Percentiles rank a stretch among this genome's conserved stretches.
Conservation (phyloP, 1,139 yeast species). For the Arxiozyma telluris region DNA sequence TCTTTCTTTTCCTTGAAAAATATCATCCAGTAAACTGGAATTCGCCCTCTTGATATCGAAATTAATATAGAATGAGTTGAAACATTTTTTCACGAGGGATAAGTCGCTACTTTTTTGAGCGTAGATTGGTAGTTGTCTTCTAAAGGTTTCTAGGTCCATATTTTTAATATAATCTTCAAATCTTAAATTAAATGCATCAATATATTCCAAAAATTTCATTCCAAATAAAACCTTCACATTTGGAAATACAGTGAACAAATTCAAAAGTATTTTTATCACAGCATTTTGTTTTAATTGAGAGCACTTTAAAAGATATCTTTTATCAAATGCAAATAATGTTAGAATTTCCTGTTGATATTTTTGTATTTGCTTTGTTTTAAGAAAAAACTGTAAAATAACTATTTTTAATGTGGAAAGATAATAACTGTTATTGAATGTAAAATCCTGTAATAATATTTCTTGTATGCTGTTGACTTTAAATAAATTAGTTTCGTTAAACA, state of each 20-base stretch:
- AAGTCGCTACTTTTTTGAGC: neutral
- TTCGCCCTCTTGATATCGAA: neutral
- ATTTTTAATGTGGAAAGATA: slow-evolving; percentile 26
- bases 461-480: slow-evolving; percentile 10
- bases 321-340: slow-evolving; percentile 21
- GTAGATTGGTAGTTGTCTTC: slow-evolving; percentile 13
- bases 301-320: slow-evolving; percentile 20
- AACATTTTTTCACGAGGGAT: neutral
- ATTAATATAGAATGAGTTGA: neutral
- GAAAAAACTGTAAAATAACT: slow-evolving; percentile 22
- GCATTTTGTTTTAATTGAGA: slow-evolving; percentile 17
- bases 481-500: slow-evolving; percentile 22
- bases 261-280: slow-evolving; percentile 23
- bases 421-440: slow-evolving; percentile 14
- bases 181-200: slow-evolving; percentile 16
- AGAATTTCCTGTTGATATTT: slow-evolving; percentile 13
- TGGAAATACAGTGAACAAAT: slow-evolving; percentile 20
- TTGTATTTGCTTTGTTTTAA: slow-evolving; percentile 14
- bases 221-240: slow-evolving; percentile 22
- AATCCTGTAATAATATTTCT: slow-evolving; percentile 25
- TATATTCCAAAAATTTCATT: slow-evolving; percentile 27
- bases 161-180: slow-evolving; percentile 23
- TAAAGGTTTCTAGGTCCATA: slow-evolving; percentile 14
- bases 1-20: neutral
- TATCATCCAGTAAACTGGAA: neutral